A percentile compares a stretch with the other conserved stretches of the same genome.
Evolutionary conservation across 371 early-diverging fungal genomes (phyloP).

Genomic region (Actinomucor elegans): DNA sequence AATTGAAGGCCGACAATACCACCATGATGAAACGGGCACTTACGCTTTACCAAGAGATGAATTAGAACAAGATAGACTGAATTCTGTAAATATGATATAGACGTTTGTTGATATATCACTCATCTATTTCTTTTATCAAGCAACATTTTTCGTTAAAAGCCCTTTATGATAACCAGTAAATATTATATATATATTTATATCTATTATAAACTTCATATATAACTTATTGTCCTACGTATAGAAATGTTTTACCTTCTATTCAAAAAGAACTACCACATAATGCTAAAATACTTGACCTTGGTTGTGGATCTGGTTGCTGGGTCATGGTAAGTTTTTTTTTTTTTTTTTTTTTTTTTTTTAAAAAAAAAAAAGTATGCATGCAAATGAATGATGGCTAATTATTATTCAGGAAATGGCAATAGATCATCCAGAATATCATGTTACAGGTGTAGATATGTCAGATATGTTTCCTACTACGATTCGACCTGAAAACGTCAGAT

Average conservation of each 20-base stretch:
- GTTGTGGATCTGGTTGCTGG: slow-evolving; percentile 33
- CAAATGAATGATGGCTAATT: background rate
- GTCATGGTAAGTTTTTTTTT: slow-evolving; percentile 16
- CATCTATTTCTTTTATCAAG: slow-evolving; percentile 3
- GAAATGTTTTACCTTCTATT: slow-evolving; percentile 29
- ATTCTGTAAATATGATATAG: slow-evolving; percentile 28
- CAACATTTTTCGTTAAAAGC: slow-evolving; percentile 31
- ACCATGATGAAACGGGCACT: slow-evolving; percentile 28
- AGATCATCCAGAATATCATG: slow-evolving; percentile 50
- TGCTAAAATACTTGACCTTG: slow-evolving; percentile 22
- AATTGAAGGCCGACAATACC: slow-evolving; percentile 46
- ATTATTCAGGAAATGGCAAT: slow-evolving; percentile 54
- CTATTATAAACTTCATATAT: background rate
- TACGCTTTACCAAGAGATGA: slow-evolving; percentile 52
- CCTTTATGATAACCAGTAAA: slow-evolving; percentile 15
- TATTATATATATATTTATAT: background rate
- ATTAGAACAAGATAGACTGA: slow-evolving; percentile 49
- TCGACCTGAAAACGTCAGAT: slow-evolving; percentile 46
- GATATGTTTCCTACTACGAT: slow-evolving; percentile 45
- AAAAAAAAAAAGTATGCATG: background rate
- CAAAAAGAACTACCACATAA: background rate
- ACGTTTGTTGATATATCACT: background rate
- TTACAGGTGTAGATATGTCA: slow-evolving; percentile 57
- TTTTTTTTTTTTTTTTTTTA: background rate
- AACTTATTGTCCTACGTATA: slow-evolving; percentile 2